These are phyloP conservation scores for Alternaria ventricosa DNA, from an alignment of 2,329 filamentous ascomycete genomes.

Conservation along the genomic window DNA sequence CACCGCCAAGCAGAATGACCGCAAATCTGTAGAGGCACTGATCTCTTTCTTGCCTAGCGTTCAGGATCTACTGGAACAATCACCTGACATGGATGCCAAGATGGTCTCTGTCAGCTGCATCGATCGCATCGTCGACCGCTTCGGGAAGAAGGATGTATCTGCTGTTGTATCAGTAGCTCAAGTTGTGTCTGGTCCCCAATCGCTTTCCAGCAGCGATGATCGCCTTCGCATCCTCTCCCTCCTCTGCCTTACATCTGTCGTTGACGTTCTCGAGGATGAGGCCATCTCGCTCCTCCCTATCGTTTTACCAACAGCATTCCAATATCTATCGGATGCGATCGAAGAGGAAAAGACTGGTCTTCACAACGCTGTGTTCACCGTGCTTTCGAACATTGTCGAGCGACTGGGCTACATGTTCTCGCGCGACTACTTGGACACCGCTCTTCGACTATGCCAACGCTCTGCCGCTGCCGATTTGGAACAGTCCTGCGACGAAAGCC, in stretches of 20 bases:
- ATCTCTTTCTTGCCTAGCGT: conserved; percentile 81
- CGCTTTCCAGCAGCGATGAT: conserved; percentile 75
- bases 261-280: conserved; percentile 85
- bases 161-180: conserved; percentile 77
- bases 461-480: conserved; percentile 71
- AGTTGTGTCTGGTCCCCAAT: conserved; percentile 76
- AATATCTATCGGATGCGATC: conserved; percentile 72
- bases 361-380: conserved; percentile 81
- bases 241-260: conserved; percentile 84
- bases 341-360: conserved; percentile 64
- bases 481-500: conserved; percentile 67
- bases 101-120: conserved; percentile 87
- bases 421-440: conserved; percentile 71
- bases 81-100: conserved; percentile 76
- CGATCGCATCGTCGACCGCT: conserved; percentile 91
- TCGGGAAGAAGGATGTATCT: conserved; percentile 87
- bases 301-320: conserved; percentile 74
- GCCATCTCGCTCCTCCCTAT: conserved; percentile 83
- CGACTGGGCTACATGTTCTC: conserved; percentile 91
- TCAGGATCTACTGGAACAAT: conserved; percentile 75
- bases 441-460: conserved; percentile 74
- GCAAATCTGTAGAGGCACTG: conserved; percentile 71
- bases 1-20: conserved; percentile 72
- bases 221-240: conserved; percentile 83
- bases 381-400: conserved; percentile 80